Conservation (phyloP, 169 alveolate genomes). For the Plasmodium gonderi region DNA sequence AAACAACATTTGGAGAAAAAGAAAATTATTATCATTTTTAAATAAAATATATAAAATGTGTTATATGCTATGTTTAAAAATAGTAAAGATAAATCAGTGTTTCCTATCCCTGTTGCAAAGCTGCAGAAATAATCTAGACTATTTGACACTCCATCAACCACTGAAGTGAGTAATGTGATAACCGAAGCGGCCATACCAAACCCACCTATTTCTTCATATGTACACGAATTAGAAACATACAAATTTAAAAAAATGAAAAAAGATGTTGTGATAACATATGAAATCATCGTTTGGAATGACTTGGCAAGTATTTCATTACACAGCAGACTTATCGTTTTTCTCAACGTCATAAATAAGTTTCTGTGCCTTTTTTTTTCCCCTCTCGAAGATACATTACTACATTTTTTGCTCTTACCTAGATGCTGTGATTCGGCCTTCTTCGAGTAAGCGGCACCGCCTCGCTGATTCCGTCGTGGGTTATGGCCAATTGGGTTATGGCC, state of each 20-base stretch:
- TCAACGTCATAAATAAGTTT: background rate
- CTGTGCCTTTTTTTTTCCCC: background rate
- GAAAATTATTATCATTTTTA: background rate
- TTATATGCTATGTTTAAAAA: constrained; percentile 22
- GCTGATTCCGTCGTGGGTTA: background rate
- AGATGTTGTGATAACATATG: constrained; percentile 34
- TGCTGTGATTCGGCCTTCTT: background rate
- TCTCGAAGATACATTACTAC: background rate
- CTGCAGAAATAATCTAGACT: constrained; percentile 51
- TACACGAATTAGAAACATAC: constrained; percentile 8
- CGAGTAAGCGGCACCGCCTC: background rate
- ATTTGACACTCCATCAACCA: constrained; percentile 17
- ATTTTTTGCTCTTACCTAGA: background rate
- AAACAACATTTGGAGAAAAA: background rate
- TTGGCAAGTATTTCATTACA: constrained; percentile 1
- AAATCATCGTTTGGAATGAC: constrained; percentile 42
- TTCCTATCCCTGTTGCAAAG: background rate
- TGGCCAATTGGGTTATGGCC: too few species aligned
- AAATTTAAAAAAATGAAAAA: constrained; percentile 32
- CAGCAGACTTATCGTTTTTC: background rate
- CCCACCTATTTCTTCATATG: constrained; percentile 48
- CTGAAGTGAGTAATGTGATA: background rate
- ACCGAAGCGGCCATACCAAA: constrained; percentile 23
- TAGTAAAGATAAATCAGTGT: background rate
- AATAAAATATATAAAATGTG: constrained; percentile 13